A percentile compares a stretch with the other conserved stretches of the same genome.
Conservation (phyloP, 257 asterid species). For the Petrea volubilis region DNA sequence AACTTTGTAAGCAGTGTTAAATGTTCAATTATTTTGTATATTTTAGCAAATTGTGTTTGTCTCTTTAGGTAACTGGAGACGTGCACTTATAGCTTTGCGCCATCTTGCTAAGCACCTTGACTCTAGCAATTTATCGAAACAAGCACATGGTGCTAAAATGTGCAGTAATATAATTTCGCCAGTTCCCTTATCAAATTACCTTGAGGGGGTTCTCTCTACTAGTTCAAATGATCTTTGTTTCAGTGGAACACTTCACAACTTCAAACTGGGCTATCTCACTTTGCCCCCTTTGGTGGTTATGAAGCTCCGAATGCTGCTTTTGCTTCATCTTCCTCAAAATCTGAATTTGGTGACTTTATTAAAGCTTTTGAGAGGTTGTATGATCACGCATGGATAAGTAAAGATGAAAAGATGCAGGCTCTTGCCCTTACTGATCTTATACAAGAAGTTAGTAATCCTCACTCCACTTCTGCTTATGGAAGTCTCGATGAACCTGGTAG, state of each 20-base stretch:
- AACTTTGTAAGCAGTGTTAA: neutral
- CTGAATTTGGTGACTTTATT: conserved; percentile 58
- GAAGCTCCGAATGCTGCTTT: conserved; percentile 39
- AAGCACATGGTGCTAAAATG: conserved; percentile 34
- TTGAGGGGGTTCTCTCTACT: conserved; percentile 62
- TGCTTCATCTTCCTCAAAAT: conserved; percentile 44
- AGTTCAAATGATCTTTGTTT: conserved; percentile 53
- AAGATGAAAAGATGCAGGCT: conserved; percentile 73
- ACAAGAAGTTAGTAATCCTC: conserved; percentile 65
- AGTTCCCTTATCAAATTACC: conserved; percentile 71
- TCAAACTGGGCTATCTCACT: conserved; percentile 44
- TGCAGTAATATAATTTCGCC: conserved; percentile 45
- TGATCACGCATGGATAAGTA: conserved; percentile 40
- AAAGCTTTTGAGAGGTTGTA: conserved; percentile 63
- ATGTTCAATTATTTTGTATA: neutral
- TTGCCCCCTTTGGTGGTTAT: conserved; percentile 40
- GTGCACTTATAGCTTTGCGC: conserved; percentile 75
- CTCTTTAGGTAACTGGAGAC: conserved; percentile 81
- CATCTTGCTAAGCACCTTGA: conserved; percentile 62
- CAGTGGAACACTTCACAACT: conserved; percentile 70
- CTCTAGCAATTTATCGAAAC: conserved; percentile 35
- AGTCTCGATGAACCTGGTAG: conserved; percentile 97
- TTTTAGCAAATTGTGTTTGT: conserved; percentile 14
- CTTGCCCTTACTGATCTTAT: conserved; percentile 71
- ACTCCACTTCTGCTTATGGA: conserved; percentile 70